Conservation (phyloP, 495 filamentous ascomycete genomes). For the Neurospora sp. region DNA sequence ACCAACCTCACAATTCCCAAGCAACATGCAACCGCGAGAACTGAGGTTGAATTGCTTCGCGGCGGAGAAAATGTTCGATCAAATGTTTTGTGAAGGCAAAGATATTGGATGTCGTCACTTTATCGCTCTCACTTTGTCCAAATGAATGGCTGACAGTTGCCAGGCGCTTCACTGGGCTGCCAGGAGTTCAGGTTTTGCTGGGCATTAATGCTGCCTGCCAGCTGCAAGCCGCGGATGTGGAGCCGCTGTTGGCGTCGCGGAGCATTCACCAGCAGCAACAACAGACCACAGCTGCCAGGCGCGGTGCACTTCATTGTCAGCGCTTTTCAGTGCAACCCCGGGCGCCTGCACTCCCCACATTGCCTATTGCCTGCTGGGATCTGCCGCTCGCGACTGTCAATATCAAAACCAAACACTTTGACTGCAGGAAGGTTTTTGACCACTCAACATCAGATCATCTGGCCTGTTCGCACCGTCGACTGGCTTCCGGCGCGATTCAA, state of each 20-base stretch:
- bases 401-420: neutral
- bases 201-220: neutral
- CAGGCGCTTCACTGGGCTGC: neutral
- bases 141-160: neutral
- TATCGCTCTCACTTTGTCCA: neutral
- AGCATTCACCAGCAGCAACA: neutral
- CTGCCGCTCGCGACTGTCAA: neutral
- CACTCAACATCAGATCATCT: neutral
- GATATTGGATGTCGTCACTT: neutral
- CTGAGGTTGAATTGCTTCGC: neutral
- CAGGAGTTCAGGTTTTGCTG: neutral
- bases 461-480: neutral
- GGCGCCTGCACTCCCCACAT: slow-evolving; percentile 12
- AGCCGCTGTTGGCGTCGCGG: neutral
- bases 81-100: neutral
- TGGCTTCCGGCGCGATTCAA: neutral
- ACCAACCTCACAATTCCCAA: neutral
- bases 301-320: neutral
- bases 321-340: neutral
- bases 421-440: neutral
- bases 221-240: slow-evolving; percentile 24
- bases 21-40: neutral
- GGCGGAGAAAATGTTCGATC: neutral
- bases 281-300: slow-evolving; percentile 19
- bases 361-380: neutral